Base-by-base conservation (phyloP, 176 grass and related monocot species). In the Guadua angustifolia region DNA sequence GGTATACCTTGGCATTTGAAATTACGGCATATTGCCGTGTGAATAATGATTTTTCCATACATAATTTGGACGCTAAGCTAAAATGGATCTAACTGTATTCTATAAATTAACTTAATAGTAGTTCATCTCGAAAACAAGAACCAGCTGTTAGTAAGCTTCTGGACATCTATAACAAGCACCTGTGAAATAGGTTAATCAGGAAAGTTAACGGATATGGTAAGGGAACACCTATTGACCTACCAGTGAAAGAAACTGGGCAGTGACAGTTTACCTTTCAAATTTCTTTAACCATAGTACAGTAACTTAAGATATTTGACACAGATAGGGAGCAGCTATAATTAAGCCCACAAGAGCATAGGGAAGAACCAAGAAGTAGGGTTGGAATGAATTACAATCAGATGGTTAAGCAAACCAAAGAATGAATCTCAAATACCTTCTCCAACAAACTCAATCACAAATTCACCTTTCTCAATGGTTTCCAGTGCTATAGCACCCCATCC, bases 361-460 rank as follows among this genome's bases (percentile, higher is more conserved):
- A 77, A 65, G 18, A 58, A 5, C 0, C 22, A 58, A 73, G 21
- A 68, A 84, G 9, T 39, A 80, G n/a, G 29, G 7, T 79, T 7
- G 32, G 24, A 60, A 76, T 24, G 11, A 77, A 51, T 26, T 38
- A 36, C 29, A 80, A 66, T 42, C 1, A 60, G 12, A 83, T 79
- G 26, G 5, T 25, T 44, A 69, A 40, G 32, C 12, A 73, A 90
- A 79, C n/a, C 56, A 70, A 69, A 66, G 46, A 78, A 75, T 14
- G 33, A 74, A 59, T 8, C 2, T n/a, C 57, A 50, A 60, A 74
- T 88, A 98, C 95, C 95, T 98, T 98, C 95, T 65, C 95, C 95
- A 95, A 98, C 87, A 84, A 95, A 98, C 49, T 98, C 95, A 51
- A 95, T 93, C 71, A 98, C 83, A 92, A 98, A 98, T 79, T 98